phyloP scores from a whole-genome alignment of 2,329 filamentous ascomycete genomes.

The Fusarium subtropicale region DNA sequence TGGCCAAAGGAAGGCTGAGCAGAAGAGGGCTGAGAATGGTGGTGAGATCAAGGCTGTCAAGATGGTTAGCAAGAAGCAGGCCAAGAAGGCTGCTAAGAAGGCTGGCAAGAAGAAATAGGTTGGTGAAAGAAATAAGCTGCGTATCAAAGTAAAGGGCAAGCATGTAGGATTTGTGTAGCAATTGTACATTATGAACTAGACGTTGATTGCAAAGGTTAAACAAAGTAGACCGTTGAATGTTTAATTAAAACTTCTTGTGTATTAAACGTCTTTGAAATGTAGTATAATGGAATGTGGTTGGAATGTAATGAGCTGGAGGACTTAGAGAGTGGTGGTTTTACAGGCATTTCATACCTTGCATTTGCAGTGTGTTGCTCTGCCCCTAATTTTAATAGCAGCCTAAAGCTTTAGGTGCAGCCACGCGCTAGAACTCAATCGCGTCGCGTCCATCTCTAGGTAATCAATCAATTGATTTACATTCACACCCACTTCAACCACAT shows the following conservation, averaged over 20 bases:
- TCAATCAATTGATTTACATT: conserved; percentile 3
- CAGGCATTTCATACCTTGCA: conserved; percentile 23
- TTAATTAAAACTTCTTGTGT: background rate
- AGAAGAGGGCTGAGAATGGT: conserved; percentile 50
- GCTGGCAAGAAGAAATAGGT: conserved; percentile 52
- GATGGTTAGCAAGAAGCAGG: conserved; percentile 53
- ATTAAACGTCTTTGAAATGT: background rate
- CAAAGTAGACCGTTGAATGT: too few relatives aligned
- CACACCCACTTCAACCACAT: background rate
- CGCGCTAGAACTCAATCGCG: conserved; percentile 29
- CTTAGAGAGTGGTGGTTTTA: background rate
- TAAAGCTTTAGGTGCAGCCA: background rate
- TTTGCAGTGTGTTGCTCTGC: conserved; percentile 14
- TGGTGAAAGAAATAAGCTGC: conserved; percentile 45
- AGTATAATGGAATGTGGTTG: background rate
- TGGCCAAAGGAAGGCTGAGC: conserved; percentile 55
- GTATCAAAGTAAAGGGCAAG: background rate
- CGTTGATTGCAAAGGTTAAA: background rate
- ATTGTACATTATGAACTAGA: conserved; percentile 29
- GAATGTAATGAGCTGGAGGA: too few relatives aligned
- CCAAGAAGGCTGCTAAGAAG: conserved; percentile 54
- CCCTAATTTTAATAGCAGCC: background rate
- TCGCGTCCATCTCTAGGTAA: conserved; percentile 38
- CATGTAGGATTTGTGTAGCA: conserved; percentile 47
- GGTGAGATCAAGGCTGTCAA: conserved; percentile 49